Conservation (phyloP, 2,329 filamentous ascomycete species). For the Hypoxylon sp. region DNA sequence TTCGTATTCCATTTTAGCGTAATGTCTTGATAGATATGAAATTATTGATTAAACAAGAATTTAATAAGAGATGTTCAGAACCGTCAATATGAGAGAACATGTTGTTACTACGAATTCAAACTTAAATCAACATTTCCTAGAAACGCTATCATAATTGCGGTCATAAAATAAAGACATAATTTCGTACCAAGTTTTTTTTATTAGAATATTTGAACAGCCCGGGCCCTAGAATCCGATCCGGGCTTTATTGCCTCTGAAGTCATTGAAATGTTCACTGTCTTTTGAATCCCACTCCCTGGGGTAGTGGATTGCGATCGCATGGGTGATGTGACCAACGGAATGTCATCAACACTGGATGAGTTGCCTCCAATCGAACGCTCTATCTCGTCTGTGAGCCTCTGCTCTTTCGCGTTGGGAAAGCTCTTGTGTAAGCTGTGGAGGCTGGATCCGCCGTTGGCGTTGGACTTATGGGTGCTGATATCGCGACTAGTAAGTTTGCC, state of each 20-base stretch:
- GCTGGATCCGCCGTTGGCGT: conserved; percentile 29
- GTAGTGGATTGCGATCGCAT: neutral
- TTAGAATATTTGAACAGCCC: conserved; percentile 25
- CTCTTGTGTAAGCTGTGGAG: conserved; percentile 37
- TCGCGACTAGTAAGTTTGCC: conserved; percentile 38
- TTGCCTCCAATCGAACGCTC: conserved; percentile 31
- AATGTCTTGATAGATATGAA: too few species aligned
- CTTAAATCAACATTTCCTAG: neutral
- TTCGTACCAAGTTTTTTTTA: conserved; percentile 19
- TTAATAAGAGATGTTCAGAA: neutral
- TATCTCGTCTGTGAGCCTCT: conserved; percentile 26
- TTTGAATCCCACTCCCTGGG: conserved; percentile 25
- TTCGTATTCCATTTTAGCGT: neutral
- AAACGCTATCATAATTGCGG: neutral
- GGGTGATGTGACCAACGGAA: conserved; percentile 35
- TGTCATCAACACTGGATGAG: conserved; percentile 39
- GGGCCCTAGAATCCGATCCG: conserved; percentile 7
- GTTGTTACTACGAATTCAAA: neutral
- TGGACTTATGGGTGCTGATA: conserved; percentile 29
- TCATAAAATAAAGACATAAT: neutral
- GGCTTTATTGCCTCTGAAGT: conserved; percentile 27
- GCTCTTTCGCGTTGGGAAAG: conserved; percentile 26
- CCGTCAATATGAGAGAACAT: too few species aligned
- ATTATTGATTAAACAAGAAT: neutral
- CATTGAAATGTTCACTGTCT: conserved; percentile 35